Base-by-base conservation (phyloP, 306 rosid genomes). In the Medicago lupulina region DNA sequence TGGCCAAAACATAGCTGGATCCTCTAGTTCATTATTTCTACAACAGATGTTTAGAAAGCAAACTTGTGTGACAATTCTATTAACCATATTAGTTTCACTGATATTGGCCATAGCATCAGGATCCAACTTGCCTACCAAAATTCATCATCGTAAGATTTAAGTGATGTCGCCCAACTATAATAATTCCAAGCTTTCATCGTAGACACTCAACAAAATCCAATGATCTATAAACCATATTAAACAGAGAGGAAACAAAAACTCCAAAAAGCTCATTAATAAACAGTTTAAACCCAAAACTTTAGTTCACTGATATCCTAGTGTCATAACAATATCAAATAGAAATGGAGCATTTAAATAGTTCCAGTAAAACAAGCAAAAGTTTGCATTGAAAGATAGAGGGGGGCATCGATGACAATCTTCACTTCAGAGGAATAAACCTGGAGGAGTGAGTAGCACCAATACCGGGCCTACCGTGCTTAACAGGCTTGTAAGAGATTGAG, bases 361-460 rank as follows among this genome's bases (percentile, higher is more conserved):
- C 44, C 19, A 19, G 7, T 28, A 31, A 73, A 75, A 41, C 78
- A 38, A 51, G 40, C 11, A 2, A 72, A 63, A 64, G 78, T 64
- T 71, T 31, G 49, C 74, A 72, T 40, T 7, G 15, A 9, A 23
- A 9, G 12, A 67, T 28, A 61, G 8, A 3, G 49, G 53, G 50
- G 13, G 5, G n/a, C 23, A 16, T 6, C 3, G 38, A 40, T 31
- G 31, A 43, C 1, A 9, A 38, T 73, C 60, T 71, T 93, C 93
- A 93, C 89, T 93, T 93, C 2, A 93, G 97, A 70, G 98, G 98
- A 78, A 93, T 93, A 71, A 93, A 93, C 96, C 98, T 93, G 6
- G 98, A 93, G 0, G 98, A 93, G 86, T 93, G 98, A 34, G 98
- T 91, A 63, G 98, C 98, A 84, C 98, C 98, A 67, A 93, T 93